Evolutionary conservation across 2,329 filamentous ascomycete species (phyloP), one percentile per base, ranked within the genome.

Genomic region (Monilinia fructigena): DNA sequence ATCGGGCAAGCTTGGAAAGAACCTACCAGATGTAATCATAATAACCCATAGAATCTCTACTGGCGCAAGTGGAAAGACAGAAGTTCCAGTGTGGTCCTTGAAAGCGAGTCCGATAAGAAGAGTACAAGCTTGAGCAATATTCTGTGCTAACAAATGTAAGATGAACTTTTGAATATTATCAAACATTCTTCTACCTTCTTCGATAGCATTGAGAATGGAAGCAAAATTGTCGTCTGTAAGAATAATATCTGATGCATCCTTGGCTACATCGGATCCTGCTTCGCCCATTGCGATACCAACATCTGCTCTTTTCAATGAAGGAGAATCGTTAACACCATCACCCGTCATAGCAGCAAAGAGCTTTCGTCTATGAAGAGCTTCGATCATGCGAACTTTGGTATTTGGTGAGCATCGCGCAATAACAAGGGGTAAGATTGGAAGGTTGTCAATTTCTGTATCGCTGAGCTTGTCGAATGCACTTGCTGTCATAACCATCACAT

Each of bases 21-120:
- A 16, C 54, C 26, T 65, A 1, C 89, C 91, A 52, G 91, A 94
- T 0, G 93, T 97, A 65, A 95, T 85, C 90, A 96, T 94, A 78
- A 96, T 96, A 77, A 97, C 92, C 92, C 92, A 97, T 67, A 97
- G 85, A 69, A 96, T 94, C 73, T 96, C 89, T 14, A 96, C 86
- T 0, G 93, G 92, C 0, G 91, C 87, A 55, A 96, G 85, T 5
- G 92, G 93, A 77, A 96, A 96, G 12, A 96, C 92, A 0, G 92
- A 95, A 68, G 91, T 83, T 11, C 85, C 83, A 12, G 82, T 80
- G 2, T 78, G 71, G 74, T 96, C 93, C 73, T 92, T 90, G 80
- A 96, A 96, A 0, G 83, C 89, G 4, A 96, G 85, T 63, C 93
- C 93, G 50, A 92, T 88, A 35, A 96, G 86, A 20, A 96, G 82